Evolutionary conservation across 2,329 filamentous ascomycete genomes (phyloP), one percentile per base, ranked within the genome.

Genomic region (Akanthomyces uredinophilus): DNA sequence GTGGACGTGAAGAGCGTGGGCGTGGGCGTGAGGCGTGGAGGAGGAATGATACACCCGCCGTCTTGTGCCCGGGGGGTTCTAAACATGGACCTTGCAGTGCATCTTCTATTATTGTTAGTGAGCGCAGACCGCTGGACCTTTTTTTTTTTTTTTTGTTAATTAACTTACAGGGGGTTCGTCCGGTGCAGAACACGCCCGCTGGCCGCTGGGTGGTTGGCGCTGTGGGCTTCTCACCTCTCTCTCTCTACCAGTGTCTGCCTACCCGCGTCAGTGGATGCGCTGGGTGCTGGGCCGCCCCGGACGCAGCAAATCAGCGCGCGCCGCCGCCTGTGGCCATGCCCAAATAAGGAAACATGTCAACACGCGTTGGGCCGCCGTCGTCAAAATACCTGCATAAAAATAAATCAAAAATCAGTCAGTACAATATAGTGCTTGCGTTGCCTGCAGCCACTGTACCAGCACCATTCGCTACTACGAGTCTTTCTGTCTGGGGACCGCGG

Each of bases 281-380:
- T n/a, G 22, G 7, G 4, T 51, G 24, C 14, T 27, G 14, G 16
- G 16, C 27, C 24, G 24, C n/a, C 24, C 49, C 37, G 20, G n/a
- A 27, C 29, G 16, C 10, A 35, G 41, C 60, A 51, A 62, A 56
- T 62, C 60, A 62, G 7, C 16, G 27, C 60, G 52, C 60, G 60
- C 52, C 52, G 57, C 43, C 35, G 43, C 11, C 52, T 57, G 37
- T 51, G 5, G 24, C 60, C 50, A 37, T 57, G 44, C 60, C 60
- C 53, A 37, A 62, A 57, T 44, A 37, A 58, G 60, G 52, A 41
- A 51, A 44, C 49, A 61, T 61, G 58, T 62, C 60, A 62, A 62
- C 53, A 62, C 60, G 60, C 60, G 60, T 58, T 47, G 56, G 29
- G 43, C 55, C 24, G 29, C 43, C n/a, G 24, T 18, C 29, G 27